Percentiles rank a stretch among this genome's conserved stretches.
These are phyloP conservation scores for Solioccasus polychromus DNA, from an alignment of 768 basidiomycete species.

Conservation along the genomic window DNA sequence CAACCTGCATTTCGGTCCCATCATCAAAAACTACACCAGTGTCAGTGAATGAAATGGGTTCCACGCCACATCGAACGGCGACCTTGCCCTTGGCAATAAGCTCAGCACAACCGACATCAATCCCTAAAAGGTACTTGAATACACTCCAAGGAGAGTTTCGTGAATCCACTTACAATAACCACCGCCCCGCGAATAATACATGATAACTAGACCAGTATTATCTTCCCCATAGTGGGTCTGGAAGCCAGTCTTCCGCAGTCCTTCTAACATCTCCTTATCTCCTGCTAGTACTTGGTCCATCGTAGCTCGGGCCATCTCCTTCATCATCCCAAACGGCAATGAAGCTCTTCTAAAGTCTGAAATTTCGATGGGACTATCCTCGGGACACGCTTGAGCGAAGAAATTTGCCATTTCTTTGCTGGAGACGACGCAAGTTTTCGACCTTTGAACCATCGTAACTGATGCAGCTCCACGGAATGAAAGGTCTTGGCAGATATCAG, in stretches of 20 bases:
- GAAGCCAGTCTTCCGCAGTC: constrained; percentile 3
- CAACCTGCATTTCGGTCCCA: constrained; percentile 1
- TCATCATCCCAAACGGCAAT: constrained; percentile 1
- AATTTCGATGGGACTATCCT: constrained; percentile 1
- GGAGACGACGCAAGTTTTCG: constrained; percentile 5
- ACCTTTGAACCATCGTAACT: constrained; percentile 3
- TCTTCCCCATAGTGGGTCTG: neutral
- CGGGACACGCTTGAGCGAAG: neutral
- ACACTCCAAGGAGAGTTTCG: neutral
- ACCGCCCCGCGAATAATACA: constrained; percentile 5
- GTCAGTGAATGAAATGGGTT: constrained; percentile 3
- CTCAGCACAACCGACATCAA: constrained; percentile 6
- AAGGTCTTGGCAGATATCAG: constrained; percentile 8
- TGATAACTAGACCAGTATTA: neutral
- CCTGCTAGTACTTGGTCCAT: neutral
- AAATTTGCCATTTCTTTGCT: neutral
- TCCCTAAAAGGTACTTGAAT: neutral
- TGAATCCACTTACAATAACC: neutral
- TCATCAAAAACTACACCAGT: constrained; percentile 1
- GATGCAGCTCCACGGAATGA: constrained; percentile 4
- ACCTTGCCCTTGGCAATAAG: constrained; percentile 3
- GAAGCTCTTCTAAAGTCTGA: constrained; percentile 5
- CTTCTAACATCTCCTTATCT: constrained; percentile 5
- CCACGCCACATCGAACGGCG: neutral
- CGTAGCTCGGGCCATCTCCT: neutral